Percentiles rank a stretch among this genome's conserved stretches.
Evolutionary conservation across 2,329 filamentous ascomycete genomes (phyloP).

Genomic region (Arachnopeziza araneosa): DNA sequence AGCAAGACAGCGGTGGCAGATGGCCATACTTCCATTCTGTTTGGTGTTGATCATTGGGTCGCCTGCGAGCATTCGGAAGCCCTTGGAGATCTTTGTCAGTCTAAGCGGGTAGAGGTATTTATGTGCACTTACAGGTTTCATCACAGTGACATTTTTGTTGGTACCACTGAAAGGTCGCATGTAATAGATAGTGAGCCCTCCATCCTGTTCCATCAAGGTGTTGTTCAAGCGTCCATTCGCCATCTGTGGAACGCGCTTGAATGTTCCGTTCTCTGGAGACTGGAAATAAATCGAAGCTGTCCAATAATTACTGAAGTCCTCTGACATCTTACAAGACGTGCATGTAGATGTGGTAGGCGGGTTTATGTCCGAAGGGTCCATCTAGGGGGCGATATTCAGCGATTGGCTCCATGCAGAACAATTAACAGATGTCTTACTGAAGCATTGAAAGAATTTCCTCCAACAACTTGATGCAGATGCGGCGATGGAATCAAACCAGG

Average conservation of each 20-base stretch:
- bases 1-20: neutral
- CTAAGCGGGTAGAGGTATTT: neutral
- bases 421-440: neutral
- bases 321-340: slow-evolving; percentile 17
- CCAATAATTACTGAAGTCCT: slow-evolving; percentile 26
- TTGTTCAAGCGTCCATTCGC: slow-evolving; percentile 9
- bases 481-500: neutral
- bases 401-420: neutral
- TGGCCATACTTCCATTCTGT: neutral
- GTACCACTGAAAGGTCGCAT: slow-evolving; percentile 6
- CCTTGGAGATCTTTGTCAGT: slow-evolving; percentile 2
- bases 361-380: neutral
- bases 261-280: slow-evolving; percentile 14
- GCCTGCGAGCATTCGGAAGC: slow-evolving; percentile 20
- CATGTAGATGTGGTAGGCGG: slow-evolving; percentile 1
- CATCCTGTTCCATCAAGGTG: slow-evolving; percentile 1
- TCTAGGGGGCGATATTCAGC: neutral
- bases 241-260: slow-evolving; percentile 11
- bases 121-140: slow-evolving; percentile 1
- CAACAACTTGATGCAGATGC: slow-evolving; percentile 29
- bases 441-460: neutral
- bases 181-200: slow-evolving; percentile 18
- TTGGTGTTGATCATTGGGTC: slow-evolving; percentile 2
- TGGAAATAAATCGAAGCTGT: slow-evolving; percentile 23
- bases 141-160: slow-evolving; percentile 9